Evolutionary conservation across 2,329 filamentous ascomycete genomes (phyloP), one percentile per base, ranked within the genome.

Genomic region (Macrophomina phaseolina): DNA sequence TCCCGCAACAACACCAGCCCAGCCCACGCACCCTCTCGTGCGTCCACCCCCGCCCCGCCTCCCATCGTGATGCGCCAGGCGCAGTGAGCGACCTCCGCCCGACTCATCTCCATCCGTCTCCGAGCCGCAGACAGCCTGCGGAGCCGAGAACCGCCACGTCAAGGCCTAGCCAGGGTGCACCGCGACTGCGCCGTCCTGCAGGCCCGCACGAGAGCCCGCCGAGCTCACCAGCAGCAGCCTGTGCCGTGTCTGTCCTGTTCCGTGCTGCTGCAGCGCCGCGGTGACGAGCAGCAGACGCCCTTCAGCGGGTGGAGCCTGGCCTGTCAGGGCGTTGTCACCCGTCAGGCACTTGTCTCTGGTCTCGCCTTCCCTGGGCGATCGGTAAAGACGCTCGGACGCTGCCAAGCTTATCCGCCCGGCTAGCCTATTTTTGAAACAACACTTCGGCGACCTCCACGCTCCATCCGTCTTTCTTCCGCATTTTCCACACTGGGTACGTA

Each of bases 121-220:
- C 58, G 32, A 49, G 45, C 58, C 42, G 58, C 58, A 62, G 32
- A 23, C 58, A 49, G 45, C 58, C 58, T 49, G 42, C 58, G 56
- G 58, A 62, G 42, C 45, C 58, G 58, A 62, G 58, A 62, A 62
- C 58, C 58, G 58, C 58, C 58, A 62, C 58, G 58, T 62, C 58
- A 62, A 62, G 45, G 45, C 58, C 58, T 62, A 62, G 58, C 58
- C 58, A 62, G 58, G 58, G 58, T 62, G 58, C 58, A 62, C 58
- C 58, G 45, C 58, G 58, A 62, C 58, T 62, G 58, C 58, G 30
- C 45, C 32, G 32, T 49, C 58, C 58, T 49, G 58, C 58, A 49
- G 58, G 58, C 11, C 56, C 45, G 58, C 58, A 48, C 18, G 42
- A 62, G n/a, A 23, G 45, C 42, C 42, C 49, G 56, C 56, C 28